These are phyloP conservation scores for Calonectria honghensis DNA, from an alignment of 2,329 filamentous ascomycete genomes.

Conservation along the genomic window DNA sequence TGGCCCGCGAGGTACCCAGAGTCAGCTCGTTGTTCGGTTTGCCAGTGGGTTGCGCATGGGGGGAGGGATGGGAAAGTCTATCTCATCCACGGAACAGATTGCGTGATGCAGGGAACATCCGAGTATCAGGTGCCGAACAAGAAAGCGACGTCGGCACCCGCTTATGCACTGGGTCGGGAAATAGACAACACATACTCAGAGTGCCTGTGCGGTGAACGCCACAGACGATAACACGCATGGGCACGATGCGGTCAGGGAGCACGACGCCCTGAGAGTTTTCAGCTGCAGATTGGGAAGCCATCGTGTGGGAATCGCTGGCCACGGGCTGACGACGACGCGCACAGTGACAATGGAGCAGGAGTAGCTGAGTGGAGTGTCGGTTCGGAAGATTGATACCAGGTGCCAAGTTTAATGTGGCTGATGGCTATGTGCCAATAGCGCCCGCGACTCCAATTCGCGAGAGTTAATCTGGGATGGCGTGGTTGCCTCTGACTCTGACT, in stretches of 20 bases:
- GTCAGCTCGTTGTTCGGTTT: conserved; percentile 5
- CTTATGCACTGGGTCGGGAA: conserved; percentile 7
- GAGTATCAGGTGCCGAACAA: conserved; percentile 5
- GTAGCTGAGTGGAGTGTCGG: neutral
- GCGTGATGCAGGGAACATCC: conserved; percentile 33
- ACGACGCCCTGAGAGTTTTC: conserved; percentile 38
- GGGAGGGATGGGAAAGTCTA: conserved; percentile 15
- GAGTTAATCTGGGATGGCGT: conserved; percentile 17
- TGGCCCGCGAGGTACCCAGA: conserved; percentile 36
- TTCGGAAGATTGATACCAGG: conserved; percentile 10
- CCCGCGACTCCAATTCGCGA: neutral
- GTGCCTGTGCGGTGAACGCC: conserved; percentile 63
- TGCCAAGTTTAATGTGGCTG: conserved; percentile 15
- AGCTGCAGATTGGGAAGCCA: conserved; percentile 36
- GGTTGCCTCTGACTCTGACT: conserved; percentile 15
- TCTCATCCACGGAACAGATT: conserved; percentile 29
- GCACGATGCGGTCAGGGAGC: conserved; percentile 57
- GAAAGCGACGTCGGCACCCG: neutral
- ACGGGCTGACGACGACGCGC: conserved; percentile 22
- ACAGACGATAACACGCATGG: conserved; percentile 64
- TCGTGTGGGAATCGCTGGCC: conserved; percentile 30
- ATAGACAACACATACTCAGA: conserved; percentile 57
- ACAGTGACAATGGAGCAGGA: neutral
- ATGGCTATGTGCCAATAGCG: conserved; percentile 9
- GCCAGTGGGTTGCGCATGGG: neutral